Evolutionary conservation across 495 filamentous ascomycete species (phyloP).

Genomic region (Lasiosphaeris hirsuta): DNA sequence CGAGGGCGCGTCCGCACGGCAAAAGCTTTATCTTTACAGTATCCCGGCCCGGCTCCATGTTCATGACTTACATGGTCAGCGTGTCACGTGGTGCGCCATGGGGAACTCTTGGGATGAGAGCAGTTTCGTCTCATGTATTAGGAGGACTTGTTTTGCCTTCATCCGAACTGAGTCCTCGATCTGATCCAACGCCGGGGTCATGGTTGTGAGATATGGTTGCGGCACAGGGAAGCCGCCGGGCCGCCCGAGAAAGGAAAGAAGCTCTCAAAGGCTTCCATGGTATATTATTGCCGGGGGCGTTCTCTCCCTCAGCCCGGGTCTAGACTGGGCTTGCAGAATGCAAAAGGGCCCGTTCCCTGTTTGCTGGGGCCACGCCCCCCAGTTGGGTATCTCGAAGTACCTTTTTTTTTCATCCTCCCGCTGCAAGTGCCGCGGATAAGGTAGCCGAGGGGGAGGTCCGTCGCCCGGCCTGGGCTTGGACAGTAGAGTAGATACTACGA

Average conservation of each 20-base stretch:
- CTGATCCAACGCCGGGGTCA: background rate
- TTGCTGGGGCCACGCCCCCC: conserved; percentile 3
- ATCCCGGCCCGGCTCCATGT: background rate
- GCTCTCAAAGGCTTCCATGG: no score
- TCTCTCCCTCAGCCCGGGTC: conserved; percentile 6
- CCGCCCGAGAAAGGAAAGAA: background rate
- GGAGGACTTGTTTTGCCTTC: background rate
- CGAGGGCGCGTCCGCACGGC: background rate
- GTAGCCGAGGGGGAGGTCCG: background rate
- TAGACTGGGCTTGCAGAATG: background rate
- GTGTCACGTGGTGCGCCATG: background rate
- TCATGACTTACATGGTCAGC: background rate
- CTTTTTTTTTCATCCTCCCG: background rate
- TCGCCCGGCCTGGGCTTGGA: no score
- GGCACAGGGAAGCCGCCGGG: background rate
- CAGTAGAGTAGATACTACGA: no score
- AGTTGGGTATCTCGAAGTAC: conserved; percentile 1
- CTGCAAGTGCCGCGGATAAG: background rate
- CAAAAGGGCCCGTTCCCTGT: background rate
- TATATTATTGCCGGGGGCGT: background rate
- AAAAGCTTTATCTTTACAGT: no score
- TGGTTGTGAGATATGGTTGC: background rate
- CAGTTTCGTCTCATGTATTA: background rate
- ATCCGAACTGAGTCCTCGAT: conserved; percentile 2
- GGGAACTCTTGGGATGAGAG: no score